Percentiles rank a stretch among this genome's conserved stretches.
Evolutionary conservation across 306 rosid species (phyloP).

Genomic region (Lagenaria siceraria): DNA sequence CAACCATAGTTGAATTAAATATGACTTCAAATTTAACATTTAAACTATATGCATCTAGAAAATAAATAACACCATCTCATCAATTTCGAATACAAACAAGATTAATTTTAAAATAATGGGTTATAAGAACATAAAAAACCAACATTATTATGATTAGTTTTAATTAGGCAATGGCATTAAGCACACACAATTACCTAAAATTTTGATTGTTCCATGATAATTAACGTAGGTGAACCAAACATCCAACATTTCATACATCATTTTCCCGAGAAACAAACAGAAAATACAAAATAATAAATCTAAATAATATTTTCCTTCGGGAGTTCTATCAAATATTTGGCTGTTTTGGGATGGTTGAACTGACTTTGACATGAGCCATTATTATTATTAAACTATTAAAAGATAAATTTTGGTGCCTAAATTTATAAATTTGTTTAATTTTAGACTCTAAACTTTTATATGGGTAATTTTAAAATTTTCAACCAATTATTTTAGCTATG

Average conservation of each 20-base stretch:
- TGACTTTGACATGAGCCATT: background rate
- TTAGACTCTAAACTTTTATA: too few species aligned
- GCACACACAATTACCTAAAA: background rate
- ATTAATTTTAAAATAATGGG: background rate
- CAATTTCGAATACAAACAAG: background rate
- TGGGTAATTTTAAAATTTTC: too few species aligned
- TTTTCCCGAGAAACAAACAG: background rate
- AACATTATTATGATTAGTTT: background rate
- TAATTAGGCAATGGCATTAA: background rate
- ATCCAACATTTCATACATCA: background rate
- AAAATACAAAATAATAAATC: background rate
- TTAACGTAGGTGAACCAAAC: constrained; percentile 4
- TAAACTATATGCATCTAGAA: background rate
- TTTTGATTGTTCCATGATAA: background rate
- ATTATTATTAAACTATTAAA: background rate
- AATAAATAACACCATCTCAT: too few species aligned
- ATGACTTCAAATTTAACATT: background rate
- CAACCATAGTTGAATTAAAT: background rate
- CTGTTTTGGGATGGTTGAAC: background rate
- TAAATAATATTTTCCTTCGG: background rate
- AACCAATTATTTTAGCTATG: too few species aligned
- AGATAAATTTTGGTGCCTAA: too few species aligned
- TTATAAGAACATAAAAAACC: background rate
- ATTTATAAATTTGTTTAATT: too few species aligned
- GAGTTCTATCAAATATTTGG: background rate